Base-by-base conservation (phyloP, 2,329 filamentous ascomycete species). In the Tolypocladium endophyticum region DNA sequence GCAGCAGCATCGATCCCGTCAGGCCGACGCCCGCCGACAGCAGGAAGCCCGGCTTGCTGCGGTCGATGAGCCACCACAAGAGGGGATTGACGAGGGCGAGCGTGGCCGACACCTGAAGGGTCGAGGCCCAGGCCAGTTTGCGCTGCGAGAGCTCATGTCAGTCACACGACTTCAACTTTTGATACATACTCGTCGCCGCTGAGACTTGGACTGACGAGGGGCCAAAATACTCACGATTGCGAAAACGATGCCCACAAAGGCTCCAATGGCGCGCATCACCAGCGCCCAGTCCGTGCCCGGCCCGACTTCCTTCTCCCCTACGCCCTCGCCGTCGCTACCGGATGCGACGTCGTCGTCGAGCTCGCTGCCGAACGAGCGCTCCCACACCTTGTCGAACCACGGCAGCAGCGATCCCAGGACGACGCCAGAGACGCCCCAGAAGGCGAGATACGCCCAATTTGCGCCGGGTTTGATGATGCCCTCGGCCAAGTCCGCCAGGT, bases 21-120 rank as follows among this genome's bases (percentile, higher is more conserved):
- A 93, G 70, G 1, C 90, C 89, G 14, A 96, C 87, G 1, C 84
- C 76, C 18, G 87, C 80, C 0, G 90, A 92, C 59, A 97, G 82
- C 39, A 94, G 76, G 65, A 97, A 88, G 5, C 94, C 94, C 0
- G 92, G 83, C 65, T 86, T 87, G 55, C 91, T 94, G 57, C 93
- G 89, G 74, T 99, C 94, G 69, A 99, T 89, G 30, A 97, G 80
- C 74, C 96, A 99, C 94, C 94, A 99, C 23, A 99, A 78, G 12
- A 94, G 88, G 1, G 94, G 93, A 71, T 97, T 97, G 25, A 89
- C 90, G 61, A 97, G 84, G 28, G 92, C 90, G 56, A 99, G 85
- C 1, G 92, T 94, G 33, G 95, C 74, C 1, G 92, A 95, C 25
- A 95, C 86, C 74, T 99, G 94, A n/a, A 96, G 84, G 1, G 92